Conservation (phyloP, 1,284 basidiomycete genomes). For the Thecaphora thlaspeos region DNA sequence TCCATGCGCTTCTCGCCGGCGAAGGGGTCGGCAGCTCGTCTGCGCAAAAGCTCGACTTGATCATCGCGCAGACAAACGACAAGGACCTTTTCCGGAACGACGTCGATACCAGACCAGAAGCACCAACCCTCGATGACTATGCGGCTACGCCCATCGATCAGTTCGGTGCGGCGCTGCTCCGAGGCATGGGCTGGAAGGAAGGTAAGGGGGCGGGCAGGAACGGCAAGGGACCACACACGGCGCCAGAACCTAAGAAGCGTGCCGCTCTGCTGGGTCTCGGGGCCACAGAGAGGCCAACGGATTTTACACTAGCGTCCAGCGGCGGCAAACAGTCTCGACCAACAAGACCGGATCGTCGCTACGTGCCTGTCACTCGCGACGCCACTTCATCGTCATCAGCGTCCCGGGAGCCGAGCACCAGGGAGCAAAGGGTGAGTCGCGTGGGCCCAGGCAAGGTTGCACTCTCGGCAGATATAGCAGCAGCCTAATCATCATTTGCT, state of each 20-base stretch:
- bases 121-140: conserved; percentile 78
- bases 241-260: conserved; percentile 46
- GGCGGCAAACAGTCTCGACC: neutral
- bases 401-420: too few species aligned
- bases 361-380: neutral
- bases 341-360: neutral
- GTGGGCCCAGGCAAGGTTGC: too few species aligned
- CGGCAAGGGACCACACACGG: conserved; percentile 40
- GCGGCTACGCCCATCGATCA: conserved; percentile 84
- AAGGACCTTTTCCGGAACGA: conserved; percentile 43
- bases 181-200: conserved; percentile 96
- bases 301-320: neutral
- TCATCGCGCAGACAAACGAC: conserved; percentile 43
- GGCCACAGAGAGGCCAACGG: conserved; percentile 43
- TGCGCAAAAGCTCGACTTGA: conserved; percentile 1
- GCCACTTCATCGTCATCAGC: neutral
- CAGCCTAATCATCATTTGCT: too few species aligned
- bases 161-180: conserved; percentile 87
- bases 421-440: too few species aligned
- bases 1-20: conserved; percentile 34
- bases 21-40: conserved; percentile 1
- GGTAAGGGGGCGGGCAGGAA: conserved; percentile 66
- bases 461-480: too few species aligned
- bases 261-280: conserved; percentile 51
- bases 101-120: conserved; percentile 48